Percentiles rank a stretch among this genome's conserved stretches.
phyloP scores from a whole-genome alignment of 352 stramenopile genomes.

The Halophytophthora batemanensis region DNA sequence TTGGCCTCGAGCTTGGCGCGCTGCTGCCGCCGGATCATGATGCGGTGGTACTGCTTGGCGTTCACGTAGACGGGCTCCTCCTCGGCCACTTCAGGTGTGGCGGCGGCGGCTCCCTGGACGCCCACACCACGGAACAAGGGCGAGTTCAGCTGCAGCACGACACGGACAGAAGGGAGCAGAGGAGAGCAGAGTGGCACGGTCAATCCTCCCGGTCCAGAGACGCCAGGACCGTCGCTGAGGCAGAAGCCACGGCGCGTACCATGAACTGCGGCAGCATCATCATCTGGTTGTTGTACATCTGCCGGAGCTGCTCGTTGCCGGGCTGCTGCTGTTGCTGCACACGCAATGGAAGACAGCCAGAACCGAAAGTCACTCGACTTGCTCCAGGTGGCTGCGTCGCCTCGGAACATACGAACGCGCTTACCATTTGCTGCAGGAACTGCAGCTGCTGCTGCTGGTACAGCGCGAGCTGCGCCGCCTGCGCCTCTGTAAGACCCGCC shows the following conservation, averaged over 20 bases:
- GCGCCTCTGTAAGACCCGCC: slow-evolving; percentile 15
- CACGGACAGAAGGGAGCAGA: not conserved
- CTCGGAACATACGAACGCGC: not conserved
- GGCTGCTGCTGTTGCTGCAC: slow-evolving; percentile 56
- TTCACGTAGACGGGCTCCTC: slow-evolving; percentile 85
- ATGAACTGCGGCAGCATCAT: slow-evolving; percentile 85
- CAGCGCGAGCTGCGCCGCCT: slow-evolving; percentile 55
- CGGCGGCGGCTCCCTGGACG: slow-evolving; percentile 19
- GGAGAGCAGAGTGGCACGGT: slow-evolving; percentile 16
- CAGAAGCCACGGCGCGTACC: slow-evolving; percentile 34
- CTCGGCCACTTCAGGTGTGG: slow-evolving; percentile 38
- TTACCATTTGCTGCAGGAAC: slow-evolving; percentile 77
- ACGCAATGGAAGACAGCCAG: not conserved
- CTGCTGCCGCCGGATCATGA: slow-evolving; percentile 77
- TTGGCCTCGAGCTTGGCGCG: slow-evolving; percentile 76
- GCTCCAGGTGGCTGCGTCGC: no score
- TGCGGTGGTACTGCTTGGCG: slow-evolving; percentile 84
- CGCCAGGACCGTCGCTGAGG: not conserved
- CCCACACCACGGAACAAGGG: slow-evolving; percentile 50
- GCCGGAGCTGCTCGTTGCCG: slow-evolving; percentile 72
- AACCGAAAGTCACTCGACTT: not conserved
- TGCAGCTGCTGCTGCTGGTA: slow-evolving; percentile 80
- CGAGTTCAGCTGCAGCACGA: slow-evolving; percentile 35
- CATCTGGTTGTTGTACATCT: slow-evolving; percentile 69
- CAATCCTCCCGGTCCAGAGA: slow-evolving; percentile 6